Conservation (phyloP, 2,329 filamentous ascomycete species). For the Tolypocladium sp. region DNA sequence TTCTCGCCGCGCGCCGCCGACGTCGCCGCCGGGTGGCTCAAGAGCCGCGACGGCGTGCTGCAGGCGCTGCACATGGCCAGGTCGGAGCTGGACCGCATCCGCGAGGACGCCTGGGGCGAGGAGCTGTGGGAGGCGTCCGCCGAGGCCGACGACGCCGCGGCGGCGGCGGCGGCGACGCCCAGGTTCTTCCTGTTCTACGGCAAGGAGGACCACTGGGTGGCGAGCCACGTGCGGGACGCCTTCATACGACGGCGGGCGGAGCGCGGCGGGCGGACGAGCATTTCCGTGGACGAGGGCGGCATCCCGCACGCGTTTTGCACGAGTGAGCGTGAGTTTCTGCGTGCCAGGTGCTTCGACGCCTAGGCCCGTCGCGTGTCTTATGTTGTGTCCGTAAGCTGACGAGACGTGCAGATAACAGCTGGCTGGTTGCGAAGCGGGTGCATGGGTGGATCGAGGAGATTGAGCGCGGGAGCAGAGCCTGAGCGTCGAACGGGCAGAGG, state of each 20-base stretch:
- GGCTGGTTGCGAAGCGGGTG: slow-evolving; percentile 18
- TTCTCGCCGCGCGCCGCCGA: slow-evolving; percentile 39
- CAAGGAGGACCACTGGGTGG: slow-evolving; percentile 53
- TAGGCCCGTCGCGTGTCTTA: background rate
- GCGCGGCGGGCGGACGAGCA: slow-evolving; percentile 30
- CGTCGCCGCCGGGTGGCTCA: slow-evolving; percentile 44
- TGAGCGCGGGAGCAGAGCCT: slow-evolving; percentile 5
- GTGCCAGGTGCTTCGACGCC: background rate
- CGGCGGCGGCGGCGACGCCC: slow-evolving; percentile 18
- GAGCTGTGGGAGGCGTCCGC: slow-evolving; percentile 43
- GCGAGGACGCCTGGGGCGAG: slow-evolving; percentile 49
- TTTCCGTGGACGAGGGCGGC: slow-evolving; percentile 45
- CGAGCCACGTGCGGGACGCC: slow-evolving; percentile 42
- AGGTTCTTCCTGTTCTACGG: slow-evolving; percentile 54
- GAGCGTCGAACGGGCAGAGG: background rate
- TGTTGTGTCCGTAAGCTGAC: background rate
- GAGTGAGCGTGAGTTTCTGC: slow-evolving; percentile 21
- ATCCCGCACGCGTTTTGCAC: slow-evolving; percentile 54
- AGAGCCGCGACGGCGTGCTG: slow-evolving; percentile 46
- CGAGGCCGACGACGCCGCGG: slow-evolving; percentile 5
- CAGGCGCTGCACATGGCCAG: slow-evolving; percentile 50
- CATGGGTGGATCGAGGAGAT: slow-evolving; percentile 19
- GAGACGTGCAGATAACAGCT: slow-evolving; percentile 14
- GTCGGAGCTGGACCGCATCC: slow-evolving; percentile 51
- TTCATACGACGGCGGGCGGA: slow-evolving; percentile 38